phyloP scores from a whole-genome alignment of 1,284 basidiomycete genomes.

The Ustilago loliicola region DNA sequence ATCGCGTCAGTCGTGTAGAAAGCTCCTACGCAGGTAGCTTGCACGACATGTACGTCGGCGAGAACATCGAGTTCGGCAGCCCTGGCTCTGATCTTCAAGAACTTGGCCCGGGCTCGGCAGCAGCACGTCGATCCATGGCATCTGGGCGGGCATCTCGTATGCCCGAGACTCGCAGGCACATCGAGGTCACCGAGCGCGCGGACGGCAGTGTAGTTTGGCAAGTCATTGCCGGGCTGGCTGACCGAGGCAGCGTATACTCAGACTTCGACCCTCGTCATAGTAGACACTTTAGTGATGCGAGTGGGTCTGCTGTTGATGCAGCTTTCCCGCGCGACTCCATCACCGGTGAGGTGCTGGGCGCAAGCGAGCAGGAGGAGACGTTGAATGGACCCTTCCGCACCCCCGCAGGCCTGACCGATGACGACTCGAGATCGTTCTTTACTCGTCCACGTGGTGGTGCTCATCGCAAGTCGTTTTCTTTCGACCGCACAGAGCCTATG shows the following conservation, averaged over 20 bases:
- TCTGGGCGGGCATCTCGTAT: slow-evolving; percentile 13
- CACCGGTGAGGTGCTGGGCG: slow-evolving; percentile 1
- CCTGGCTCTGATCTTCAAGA: slow-evolving; percentile 19
- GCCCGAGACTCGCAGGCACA: slow-evolving; percentile 43
- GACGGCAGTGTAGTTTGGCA: slow-evolving; percentile 66
- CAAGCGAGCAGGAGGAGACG: neutral
- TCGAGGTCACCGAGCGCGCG: slow-evolving; percentile 64
- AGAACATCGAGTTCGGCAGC: slow-evolving; percentile 22
- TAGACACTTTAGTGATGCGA: slow-evolving; percentile 16
- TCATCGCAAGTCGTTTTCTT: slow-evolving; percentile 37
- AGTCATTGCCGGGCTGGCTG: slow-evolving; percentile 62
- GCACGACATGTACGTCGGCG: slow-evolving; percentile 59
- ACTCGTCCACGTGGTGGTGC: slow-evolving; percentile 25
- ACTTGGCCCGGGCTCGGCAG: neutral
- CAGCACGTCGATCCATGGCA: slow-evolving; percentile 11
- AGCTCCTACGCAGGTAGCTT: slow-evolving; percentile 60
- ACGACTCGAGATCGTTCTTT: slow-evolving; percentile 57
- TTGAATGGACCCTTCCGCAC: slow-evolving; percentile 14
- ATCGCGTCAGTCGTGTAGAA: slow-evolving; percentile 26
- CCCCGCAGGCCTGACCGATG: slow-evolving; percentile 46
- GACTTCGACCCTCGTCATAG: slow-evolving; percentile 42
- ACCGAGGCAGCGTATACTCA: slow-evolving; percentile 55
- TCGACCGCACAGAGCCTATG: slow-evolving; percentile 20
- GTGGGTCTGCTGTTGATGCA: neutral
- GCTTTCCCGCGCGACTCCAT: neutral